A percentile compares a stretch with the other conserved stretches of the same genome.
Evolutionary conservation across 2,329 filamentous ascomycete genomes (phyloP).

Genomic region (Hypoxylon sp.): DNA sequence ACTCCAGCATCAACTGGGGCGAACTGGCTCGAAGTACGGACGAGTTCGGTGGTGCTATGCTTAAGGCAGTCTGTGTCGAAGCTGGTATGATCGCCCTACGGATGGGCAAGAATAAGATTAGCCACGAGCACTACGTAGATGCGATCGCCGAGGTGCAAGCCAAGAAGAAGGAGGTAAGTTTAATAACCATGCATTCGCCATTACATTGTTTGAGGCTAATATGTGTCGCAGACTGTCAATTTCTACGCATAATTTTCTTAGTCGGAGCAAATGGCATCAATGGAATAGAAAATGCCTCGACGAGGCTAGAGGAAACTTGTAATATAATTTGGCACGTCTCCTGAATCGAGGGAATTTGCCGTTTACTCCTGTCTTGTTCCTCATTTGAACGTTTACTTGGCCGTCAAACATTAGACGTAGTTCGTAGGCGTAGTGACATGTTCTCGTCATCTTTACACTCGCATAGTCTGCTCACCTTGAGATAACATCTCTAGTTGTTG

Average conservation of each 20-base stretch:
- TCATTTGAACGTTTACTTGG: not conserved
- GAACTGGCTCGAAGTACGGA: slow-evolving; percentile 97
- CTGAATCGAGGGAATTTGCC: slow-evolving; percentile 25
- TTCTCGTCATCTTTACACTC: not conserved
- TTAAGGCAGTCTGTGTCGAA: slow-evolving; percentile 99
- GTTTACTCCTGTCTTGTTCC: not conserved
- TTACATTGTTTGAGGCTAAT: slow-evolving; percentile 45
- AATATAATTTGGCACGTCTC: slow-evolving; percentile 43
- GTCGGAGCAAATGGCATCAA: slow-evolving; percentile 24
- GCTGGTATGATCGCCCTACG: slow-evolving; percentile 98
- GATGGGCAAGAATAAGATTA: slow-evolving; percentile 95
- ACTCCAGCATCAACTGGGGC: slow-evolving; percentile 93
- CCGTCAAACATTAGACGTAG: too few species aligned
- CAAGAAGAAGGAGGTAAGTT: slow-evolving; percentile 89
- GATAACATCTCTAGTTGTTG: not conserved
- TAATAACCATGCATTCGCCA: not conserved
- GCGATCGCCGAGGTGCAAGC: slow-evolving; percentile 96
- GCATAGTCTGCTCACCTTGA: not conserved
- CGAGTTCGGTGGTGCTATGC: slow-evolving; percentile 96
- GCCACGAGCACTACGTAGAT: slow-evolving; percentile 98
- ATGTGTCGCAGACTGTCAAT: slow-evolving; percentile 64
- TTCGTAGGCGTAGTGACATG: not conserved
- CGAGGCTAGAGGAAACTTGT: slow-evolving; percentile 46
- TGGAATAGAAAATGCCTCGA: slow-evolving; percentile 44
- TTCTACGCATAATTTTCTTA: slow-evolving; percentile 56